Evolutionary conservation across 176 grass and related monocot genomes (phyloP).

Genomic region (Cenchrus fungigraminus): DNA sequence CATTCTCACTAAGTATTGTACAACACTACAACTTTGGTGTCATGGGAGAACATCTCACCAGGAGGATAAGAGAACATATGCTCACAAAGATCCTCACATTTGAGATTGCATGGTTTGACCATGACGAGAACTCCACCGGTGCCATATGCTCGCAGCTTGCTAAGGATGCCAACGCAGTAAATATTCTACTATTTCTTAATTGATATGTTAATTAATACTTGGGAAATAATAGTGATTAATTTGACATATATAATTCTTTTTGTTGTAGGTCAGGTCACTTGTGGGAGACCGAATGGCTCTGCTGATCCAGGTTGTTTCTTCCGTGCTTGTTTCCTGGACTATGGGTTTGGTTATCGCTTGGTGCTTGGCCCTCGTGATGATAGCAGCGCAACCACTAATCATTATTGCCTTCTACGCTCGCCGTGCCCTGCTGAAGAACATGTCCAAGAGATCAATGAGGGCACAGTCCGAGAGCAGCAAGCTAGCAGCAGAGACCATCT

Average conservation of each 20-base stretch:
- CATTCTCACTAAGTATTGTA: conserved; percentile 70
- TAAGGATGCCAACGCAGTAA: conserved; percentile 80
- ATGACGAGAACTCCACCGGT: conserved; percentile 81
- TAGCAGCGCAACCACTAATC: conserved; percentile 78
- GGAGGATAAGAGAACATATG: conserved; percentile 77
- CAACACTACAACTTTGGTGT: conserved; percentile 89
- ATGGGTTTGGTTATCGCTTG: conserved; percentile 87
- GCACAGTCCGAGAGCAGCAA: conserved; percentile 78
- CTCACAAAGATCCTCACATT: conserved; percentile 79
- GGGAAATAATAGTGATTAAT: neutral
- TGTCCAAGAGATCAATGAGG: conserved; percentile 71
- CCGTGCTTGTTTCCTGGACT: conserved; percentile 63
- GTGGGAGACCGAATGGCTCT: conserved; percentile 84
- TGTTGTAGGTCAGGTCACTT: conserved; percentile 73
- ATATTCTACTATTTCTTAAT: neutral
- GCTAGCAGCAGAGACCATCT: conserved; percentile 78
- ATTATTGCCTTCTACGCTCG: conserved; percentile 85
- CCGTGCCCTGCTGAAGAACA: conserved; percentile 70
- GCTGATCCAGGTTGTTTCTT: conserved; percentile 73
- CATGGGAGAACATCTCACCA: conserved; percentile 91
- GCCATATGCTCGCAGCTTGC: conserved; percentile 80
- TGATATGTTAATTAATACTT: neutral
- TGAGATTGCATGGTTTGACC: conserved; percentile 86
- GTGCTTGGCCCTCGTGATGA: conserved; percentile 80
- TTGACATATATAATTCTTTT: neutral